Percentiles rank a stretch among this genome's conserved stretches.
Conservation (phyloP, 129 eudicot species). For the Solidago caesia region DNA sequence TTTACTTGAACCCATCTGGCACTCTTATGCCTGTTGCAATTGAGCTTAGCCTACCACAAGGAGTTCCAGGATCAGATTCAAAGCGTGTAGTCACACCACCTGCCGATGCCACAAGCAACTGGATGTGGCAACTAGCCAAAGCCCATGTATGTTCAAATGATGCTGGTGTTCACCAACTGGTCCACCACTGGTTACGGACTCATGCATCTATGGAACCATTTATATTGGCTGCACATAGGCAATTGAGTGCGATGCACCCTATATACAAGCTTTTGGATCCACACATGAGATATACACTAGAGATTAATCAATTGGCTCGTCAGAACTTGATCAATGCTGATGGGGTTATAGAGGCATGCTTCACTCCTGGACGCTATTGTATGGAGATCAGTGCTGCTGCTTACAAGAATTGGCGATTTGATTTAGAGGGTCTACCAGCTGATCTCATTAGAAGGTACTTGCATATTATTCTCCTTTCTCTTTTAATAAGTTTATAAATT, state of each 20-base stretch:
- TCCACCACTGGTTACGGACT: constrained; percentile 90
- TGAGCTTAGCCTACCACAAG: constrained; percentile 76
- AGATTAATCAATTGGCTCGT: constrained; percentile 84
- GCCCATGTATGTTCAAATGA: constrained; percentile 96
- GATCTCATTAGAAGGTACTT: constrained; percentile 85
- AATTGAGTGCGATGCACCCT: constrained; percentile 89
- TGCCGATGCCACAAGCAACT: constrained; percentile 69
- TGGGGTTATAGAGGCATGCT: constrained; percentile 82
- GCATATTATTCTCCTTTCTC: not conserved
- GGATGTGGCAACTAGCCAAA: constrained; percentile 95
- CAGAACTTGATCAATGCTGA: constrained; percentile 76
- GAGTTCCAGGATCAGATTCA: constrained; percentile 53
- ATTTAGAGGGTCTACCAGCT: constrained; percentile 87
- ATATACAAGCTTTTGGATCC: constrained; percentile 90
- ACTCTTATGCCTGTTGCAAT: constrained; percentile 94
- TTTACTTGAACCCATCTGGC: constrained; percentile 62
- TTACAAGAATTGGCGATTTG: constrained; percentile 84
- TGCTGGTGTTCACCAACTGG: constrained; percentile 98
- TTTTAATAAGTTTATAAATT: not conserved
- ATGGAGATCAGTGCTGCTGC: constrained; percentile 97
- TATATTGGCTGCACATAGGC: constrained; percentile 92
- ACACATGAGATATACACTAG: constrained; percentile 93
- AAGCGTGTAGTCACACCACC: constrained; percentile 87
- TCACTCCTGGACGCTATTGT: constrained; percentile 89
- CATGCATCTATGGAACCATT: constrained; percentile 91